Percentiles rank a stretch among this genome's conserved stretches.
Evolutionary conservation across 495 filamentous ascomycete genomes (phyloP).

Genomic region (Pyrenula aspistea): DNA sequence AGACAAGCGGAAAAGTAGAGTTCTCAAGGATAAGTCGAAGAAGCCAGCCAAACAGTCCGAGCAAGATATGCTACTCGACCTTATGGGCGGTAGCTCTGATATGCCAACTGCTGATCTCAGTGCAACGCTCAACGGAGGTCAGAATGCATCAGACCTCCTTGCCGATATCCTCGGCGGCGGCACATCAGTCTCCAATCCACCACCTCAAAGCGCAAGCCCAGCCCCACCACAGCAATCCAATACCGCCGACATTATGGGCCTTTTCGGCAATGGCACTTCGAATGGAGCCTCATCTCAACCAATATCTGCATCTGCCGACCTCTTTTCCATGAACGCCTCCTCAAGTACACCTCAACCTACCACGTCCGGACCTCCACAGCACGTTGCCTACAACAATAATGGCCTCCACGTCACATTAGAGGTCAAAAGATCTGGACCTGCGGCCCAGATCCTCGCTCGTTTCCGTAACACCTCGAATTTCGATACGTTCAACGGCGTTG

Average conservation of each 20-base stretch:
- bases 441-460: constrained; percentile 64
- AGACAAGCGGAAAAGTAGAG: constrained; percentile 66
- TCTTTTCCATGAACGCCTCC: constrained; percentile 26
- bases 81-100: constrained; percentile 70
- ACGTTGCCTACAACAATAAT: constrained; percentile 77
- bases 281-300: constrained; percentile 30
- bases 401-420: constrained; percentile 67
- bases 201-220: constrained; percentile 42
- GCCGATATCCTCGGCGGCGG: constrained; percentile 35
- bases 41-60: constrained; percentile 65
- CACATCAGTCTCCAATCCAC: constrained; percentile 33
- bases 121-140: constrained; percentile 8
- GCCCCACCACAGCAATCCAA: constrained; percentile 79
- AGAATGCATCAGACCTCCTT: constrained; percentile 24
- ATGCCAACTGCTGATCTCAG: constrained; percentile 37
- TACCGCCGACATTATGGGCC: neutral
- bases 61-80: constrained; percentile 80
- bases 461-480: constrained; percentile 68
- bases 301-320: constrained; percentile 34
- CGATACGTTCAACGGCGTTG: constrained; percentile 53
- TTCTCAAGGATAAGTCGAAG: constrained; percentile 63
- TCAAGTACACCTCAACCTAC: constrained; percentile 25
- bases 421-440: constrained; percentile 54
- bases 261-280: constrained; percentile 7
- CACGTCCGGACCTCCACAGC: constrained; percentile 28